Evolutionary conservation across 805 yeast genomes (phyloP).

Genomic region (Suhomyces prunicola): DNA sequence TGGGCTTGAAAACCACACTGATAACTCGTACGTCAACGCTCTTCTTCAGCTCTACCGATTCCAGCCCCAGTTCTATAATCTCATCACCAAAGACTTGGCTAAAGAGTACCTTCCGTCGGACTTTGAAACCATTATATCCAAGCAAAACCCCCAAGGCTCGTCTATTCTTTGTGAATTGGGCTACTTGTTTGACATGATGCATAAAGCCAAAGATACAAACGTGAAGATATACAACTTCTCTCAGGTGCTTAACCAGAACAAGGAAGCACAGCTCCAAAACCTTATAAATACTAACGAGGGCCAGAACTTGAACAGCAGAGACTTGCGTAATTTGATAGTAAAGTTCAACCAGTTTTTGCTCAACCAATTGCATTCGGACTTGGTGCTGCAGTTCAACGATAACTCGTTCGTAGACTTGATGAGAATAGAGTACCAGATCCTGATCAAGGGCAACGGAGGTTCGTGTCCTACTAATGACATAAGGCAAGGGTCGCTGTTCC

Average conservation of each 20-base stretch:
- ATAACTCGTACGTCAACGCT: constrained; percentile 70
- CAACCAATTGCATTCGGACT: constrained; percentile 51
- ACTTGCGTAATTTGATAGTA: constrained; percentile 45
- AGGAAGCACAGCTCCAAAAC: constrained; percentile 50
- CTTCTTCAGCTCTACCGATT: constrained; percentile 77
- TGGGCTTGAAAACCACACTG: constrained; percentile 86
- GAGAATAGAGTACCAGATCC: constrained; percentile 44
- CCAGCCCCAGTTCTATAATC: constrained; percentile 69
- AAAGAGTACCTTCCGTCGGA: constrained; percentile 43
- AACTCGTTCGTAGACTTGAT: constrained; percentile 30
- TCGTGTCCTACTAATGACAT: constrained; percentile 36
- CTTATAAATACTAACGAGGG: constrained; percentile 52
- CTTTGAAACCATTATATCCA: constrained; percentile 24
- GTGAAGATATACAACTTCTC: constrained; percentile 82
- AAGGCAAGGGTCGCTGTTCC: constrained; percentile 32
- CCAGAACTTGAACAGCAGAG: constrained; percentile 40
- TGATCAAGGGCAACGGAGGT: constrained; percentile 33
- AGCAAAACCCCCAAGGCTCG: constrained; percentile 38
- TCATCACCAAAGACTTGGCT: constrained; percentile 54
- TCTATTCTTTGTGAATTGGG: constrained; percentile 80
- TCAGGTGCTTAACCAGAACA: constrained; percentile 30
- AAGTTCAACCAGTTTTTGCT: constrained; percentile 60
- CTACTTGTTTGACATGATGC: constrained; percentile 86
- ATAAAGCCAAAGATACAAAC: constrained; percentile 65
- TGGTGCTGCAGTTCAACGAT: constrained; percentile 26